These are phyloP conservation scores for Brasilioporus rufonigricans DNA, from an alignment of 768 basidiomycete species.

Conservation along the genomic window DNA sequence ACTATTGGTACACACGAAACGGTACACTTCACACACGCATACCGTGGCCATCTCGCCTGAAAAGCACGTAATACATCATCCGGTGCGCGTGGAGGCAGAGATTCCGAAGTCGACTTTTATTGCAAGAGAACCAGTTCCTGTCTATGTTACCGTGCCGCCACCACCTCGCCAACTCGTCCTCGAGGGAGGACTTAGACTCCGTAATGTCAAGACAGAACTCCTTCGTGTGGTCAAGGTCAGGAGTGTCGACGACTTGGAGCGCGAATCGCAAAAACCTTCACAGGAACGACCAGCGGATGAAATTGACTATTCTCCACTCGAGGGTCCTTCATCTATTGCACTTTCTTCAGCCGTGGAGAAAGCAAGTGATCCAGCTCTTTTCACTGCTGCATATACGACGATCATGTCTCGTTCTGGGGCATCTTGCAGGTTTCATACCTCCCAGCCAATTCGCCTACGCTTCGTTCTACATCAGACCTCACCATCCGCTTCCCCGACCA, in stretches of 20 bases:
- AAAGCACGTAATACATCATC: conserved; percentile 54
- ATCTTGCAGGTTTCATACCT: conserved; percentile 84
- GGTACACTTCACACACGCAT: conserved; percentile 67
- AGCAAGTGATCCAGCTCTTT: conserved; percentile 32
- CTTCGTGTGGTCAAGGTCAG: conserved; percentile 62
- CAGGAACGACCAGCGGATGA: conserved; percentile 15
- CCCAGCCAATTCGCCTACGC: conserved; percentile 68
- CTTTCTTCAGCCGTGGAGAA: conserved; percentile 26
- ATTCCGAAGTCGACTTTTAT: conserved; percentile 70
- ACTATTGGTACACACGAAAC: conserved; percentile 66
- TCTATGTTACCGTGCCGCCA: conserved; percentile 79
- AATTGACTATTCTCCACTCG: conserved; percentile 17
- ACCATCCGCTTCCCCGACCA: conserved; percentile 47
- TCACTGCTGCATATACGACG: conserved; percentile 45
- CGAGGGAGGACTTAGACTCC: conserved; percentile 66
- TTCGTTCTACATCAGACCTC: conserved; percentile 74
- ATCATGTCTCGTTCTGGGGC: conserved; percentile 85
- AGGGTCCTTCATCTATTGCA: conserved; percentile 33
- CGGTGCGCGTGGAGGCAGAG: conserved; percentile 67
- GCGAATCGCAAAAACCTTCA: conserved; percentile 31
- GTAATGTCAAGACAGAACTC: conserved; percentile 81
- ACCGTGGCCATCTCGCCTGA: conserved; percentile 59
- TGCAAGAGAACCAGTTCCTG: conserved; percentile 69
- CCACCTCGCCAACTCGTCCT: conserved; percentile 67
- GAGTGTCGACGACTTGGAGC: conserved; percentile 37